A percentile compares a stretch with the other conserved stretches of the same genome.
phyloP scores from a whole-genome alignment of 2,329 filamentous ascomycete genomes.

The Fusarium sp. region DNA sequence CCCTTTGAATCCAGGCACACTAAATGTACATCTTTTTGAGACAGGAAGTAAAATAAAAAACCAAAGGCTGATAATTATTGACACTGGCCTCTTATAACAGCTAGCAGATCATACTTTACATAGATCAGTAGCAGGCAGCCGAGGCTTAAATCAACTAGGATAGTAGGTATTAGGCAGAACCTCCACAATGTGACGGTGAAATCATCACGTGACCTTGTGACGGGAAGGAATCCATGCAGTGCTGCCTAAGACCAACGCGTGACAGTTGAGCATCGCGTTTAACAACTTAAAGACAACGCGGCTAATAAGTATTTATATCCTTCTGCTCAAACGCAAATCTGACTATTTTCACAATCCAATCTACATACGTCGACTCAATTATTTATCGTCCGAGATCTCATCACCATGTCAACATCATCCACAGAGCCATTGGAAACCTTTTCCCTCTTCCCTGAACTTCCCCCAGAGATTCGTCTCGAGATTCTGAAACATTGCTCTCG shows the following conservation, averaged over 20 bases:
- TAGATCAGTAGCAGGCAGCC: too few species aligned
- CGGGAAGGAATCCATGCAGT: background rate
- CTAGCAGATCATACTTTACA: too few species aligned
- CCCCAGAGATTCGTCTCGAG: slow-evolving; percentile 17
- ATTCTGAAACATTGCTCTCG: slow-evolving; percentile 2
- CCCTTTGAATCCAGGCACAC: too few species aligned
- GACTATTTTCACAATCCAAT: too few species aligned
- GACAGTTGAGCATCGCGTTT: background rate
- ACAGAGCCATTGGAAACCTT: background rate
- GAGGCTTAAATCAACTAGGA: background rate
- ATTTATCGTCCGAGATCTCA: background rate
- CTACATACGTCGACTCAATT: background rate
- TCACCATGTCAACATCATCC: slow-evolving; percentile 8
- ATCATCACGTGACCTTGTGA: too few species aligned
- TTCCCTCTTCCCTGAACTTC: slow-evolving; percentile 8
- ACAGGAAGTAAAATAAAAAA: too few species aligned
- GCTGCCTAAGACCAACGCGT: slow-evolving; percentile 6
- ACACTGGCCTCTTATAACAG: too few species aligned
- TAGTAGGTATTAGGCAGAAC: background rate
- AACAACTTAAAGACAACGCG: background rate
- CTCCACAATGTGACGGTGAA: background rate
- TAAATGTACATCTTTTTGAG: too few species aligned
- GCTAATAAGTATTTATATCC: background rate
- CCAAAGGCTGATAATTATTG: too few species aligned
- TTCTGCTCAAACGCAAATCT: too few species aligned